A percentile compares a stretch with the other conserved stretches of the same genome.
Evolutionary conservation across 371 early-diverging fungal genomes (phyloP).

Genomic region (Mortierella sp.): DNA sequence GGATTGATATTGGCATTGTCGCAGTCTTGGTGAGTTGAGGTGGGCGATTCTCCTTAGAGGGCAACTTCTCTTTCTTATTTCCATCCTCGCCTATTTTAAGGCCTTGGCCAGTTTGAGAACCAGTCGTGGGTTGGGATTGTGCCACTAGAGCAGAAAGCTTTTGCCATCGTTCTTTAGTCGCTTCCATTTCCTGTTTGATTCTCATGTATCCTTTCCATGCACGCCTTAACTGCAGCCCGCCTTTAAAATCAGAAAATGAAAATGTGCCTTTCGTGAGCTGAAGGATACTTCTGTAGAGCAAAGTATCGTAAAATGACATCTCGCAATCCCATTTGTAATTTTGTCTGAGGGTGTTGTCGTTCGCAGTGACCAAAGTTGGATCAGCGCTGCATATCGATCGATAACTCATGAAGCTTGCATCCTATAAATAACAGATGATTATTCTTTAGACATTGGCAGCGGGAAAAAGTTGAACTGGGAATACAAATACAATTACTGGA

Average conservation of each 20-base stretch:
- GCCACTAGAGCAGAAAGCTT: conserved; percentile 20
- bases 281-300: conserved; percentile 56
- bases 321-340: conserved; percentile 62
- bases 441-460: too few species aligned
- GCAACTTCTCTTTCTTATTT: not conserved
- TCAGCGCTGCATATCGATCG: conserved; percentile 35
- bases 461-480: not conserved
- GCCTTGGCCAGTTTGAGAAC: not conserved
- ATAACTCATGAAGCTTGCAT: conserved; percentile 38
- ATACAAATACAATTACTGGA: not conserved
- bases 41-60: conserved; percentile 4
- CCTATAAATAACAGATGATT: conserved; percentile 12
- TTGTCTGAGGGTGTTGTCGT: conserved; percentile 47
- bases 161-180: conserved; percentile 39
- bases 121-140: not conserved
- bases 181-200: conserved; percentile 56
- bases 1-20: conserved; percentile 16
- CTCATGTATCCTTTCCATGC: conserved; percentile 58
- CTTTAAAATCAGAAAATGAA: conserved; percentile 57
- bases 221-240: conserved; percentile 55
- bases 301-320: conserved; percentile 54
- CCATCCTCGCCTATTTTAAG: conserved; percentile 1
- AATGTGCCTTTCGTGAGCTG: conserved; percentile 58
- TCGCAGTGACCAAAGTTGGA: conserved; percentile 26
- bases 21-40: conserved; percentile 14